Conservation (phyloP, 2,329 filamentous ascomycete genomes). For the Alternaria arborescens region DNA sequence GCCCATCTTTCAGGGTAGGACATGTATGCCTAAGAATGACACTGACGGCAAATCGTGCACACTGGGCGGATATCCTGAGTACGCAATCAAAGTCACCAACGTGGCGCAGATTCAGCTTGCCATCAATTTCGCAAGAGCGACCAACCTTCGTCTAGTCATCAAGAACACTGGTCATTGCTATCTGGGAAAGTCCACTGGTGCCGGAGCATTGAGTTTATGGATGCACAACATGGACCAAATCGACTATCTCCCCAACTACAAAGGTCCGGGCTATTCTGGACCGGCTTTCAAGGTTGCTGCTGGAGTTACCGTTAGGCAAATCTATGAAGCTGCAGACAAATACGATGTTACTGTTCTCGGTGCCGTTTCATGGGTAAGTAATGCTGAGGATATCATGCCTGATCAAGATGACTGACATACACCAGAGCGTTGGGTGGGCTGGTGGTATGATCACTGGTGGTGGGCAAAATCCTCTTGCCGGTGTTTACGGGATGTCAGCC, state of each 20-base stretch:
- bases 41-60: constrained; percentile 35
- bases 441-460: constrained; percentile 54
- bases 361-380: constrained; percentile 29
- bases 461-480: constrained; percentile 62
- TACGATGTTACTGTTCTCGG: constrained; percentile 34
- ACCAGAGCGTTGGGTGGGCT: constrained; percentile 57
- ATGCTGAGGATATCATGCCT: neutral
- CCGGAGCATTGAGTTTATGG: constrained; percentile 39
- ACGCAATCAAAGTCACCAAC: constrained; percentile 34
- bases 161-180: constrained; percentile 47
- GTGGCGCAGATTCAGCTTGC: constrained; percentile 38
- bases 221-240: constrained; percentile 43
- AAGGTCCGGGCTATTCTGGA: constrained; percentile 37
- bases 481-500: constrained; percentile 49
- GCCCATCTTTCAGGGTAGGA: constrained; percentile 40
- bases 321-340: constrained; percentile 39
- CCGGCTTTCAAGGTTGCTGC: constrained; percentile 40
- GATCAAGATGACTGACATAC: neutral
- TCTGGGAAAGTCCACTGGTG: constrained; percentile 36
- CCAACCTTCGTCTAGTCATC: constrained; percentile 40
- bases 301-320: constrained; percentile 38
- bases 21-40: constrained; percentile 34
- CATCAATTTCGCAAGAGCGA: constrained; percentile 40
- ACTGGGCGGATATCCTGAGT: constrained; percentile 38
- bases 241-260: constrained; percentile 32